Evolutionary conservation across 768 basidiomycete species (phyloP).

Genomic region (Boletellus ananiceps): DNA sequence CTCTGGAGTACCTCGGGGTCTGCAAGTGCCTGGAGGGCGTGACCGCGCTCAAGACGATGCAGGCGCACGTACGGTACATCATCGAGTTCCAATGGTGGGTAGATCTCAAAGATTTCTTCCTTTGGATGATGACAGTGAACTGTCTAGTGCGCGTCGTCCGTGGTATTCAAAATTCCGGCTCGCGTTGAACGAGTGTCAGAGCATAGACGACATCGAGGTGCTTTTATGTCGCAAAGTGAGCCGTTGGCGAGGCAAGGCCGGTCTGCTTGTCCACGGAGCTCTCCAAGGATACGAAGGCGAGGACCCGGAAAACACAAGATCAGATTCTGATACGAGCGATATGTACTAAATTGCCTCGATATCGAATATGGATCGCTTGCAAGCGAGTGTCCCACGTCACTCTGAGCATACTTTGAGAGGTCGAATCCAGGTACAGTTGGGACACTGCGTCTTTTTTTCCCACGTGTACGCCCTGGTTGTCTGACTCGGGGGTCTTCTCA

Average conservation of each 20-base stretch:
- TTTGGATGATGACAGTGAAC: background rate
- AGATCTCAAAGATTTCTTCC: background rate
- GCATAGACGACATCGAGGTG: slow-evolving; percentile 43
- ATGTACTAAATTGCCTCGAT: background rate
- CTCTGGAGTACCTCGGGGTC: slow-evolving; percentile 63
- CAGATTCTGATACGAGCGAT: slow-evolving; percentile 1
- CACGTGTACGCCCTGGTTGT: too few relatives aligned
- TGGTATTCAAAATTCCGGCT: slow-evolving; percentile 57
- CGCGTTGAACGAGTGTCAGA: slow-evolving; percentile 38
- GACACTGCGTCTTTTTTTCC: background rate
- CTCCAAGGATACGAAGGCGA: background rate
- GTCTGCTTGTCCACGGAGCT: slow-evolving; percentile 1
- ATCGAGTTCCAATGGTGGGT: slow-evolving; percentile 65
- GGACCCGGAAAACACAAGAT: background rate
- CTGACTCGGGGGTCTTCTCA: background rate
- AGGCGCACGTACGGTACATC: slow-evolving; percentile 65
- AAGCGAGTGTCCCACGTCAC: background rate
- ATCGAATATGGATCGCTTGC: background rate
- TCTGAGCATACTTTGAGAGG: too few relatives aligned
- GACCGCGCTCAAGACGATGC: slow-evolving; percentile 45
- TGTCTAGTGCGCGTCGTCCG: slow-evolving; percentile 39
- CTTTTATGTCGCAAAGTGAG: slow-evolving; percentile 43
- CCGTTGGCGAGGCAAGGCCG: slow-evolving; percentile 45
- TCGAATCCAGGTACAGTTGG: too few relatives aligned
- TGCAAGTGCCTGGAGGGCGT: slow-evolving; percentile 51